Evolutionary conservation across 2,329 filamentous ascomycete genomes (phyloP), one percentile per base, ranked within the genome.

Genomic region (Cadophora malorum): DNA sequence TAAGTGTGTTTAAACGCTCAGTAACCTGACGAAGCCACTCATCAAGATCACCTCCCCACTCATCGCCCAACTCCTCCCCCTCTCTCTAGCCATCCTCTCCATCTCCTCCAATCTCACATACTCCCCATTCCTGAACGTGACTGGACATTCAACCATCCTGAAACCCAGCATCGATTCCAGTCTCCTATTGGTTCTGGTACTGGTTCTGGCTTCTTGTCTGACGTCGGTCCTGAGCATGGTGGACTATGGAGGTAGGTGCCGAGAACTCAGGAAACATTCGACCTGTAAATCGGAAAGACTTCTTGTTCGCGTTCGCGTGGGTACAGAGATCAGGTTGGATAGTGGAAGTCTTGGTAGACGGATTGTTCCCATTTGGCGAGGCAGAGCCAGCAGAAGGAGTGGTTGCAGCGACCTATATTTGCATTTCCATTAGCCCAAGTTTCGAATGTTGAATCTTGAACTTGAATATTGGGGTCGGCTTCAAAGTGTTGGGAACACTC

Each of bases 351-450:
- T 53, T 53, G 50, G 50, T 31, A 31, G 50, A 53, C 5, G 23
- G 23, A 19, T 53, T 31, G 50, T 53, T 53, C 50, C 50, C 50
- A 53, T 16, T 12, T 53, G 50, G 25, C 23, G 50, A 53, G 50
- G 25, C 50, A 53, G 50, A 53, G 50, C 25, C 50, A 53, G 50
- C 50, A 53, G 50, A 53, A 53, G 25, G 50, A 31, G 50, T 53
- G 12, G 23, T 23, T 23, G 25, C 50, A 53, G 25, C 14, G 50
- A 31, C 50, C 47, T 50, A 5, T 52, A 28, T 16, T 45, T 45
- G 35, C 8, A 10, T 14, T 38, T 38, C 35, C 35, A 14, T 38
- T 38, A 38, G 35, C 8, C 35, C 8, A 38, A 7, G 12, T 9
- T 14, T 38, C 35, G 1, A 38, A 38, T 10, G 8, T 38, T 38